These are phyloP conservation scores for Fusarium sp. DNA, from an alignment of 2,329 filamentous ascomycete genomes.

Conservation along the genomic window DNA sequence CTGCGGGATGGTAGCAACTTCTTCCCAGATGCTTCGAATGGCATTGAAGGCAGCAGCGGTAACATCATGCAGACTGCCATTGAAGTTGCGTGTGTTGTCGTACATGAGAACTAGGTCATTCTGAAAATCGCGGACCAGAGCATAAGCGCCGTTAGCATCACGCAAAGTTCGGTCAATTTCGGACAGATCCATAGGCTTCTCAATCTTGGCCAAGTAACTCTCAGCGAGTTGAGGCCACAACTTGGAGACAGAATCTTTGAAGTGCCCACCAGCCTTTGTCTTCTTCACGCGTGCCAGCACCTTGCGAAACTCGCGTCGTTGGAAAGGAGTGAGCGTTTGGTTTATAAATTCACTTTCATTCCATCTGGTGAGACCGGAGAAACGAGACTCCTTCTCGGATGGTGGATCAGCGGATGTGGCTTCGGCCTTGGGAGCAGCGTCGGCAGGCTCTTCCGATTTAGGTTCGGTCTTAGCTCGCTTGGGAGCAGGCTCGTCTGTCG, in stretches of 20 bases:
- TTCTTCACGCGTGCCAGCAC: conserved; percentile 84
- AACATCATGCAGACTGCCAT: conserved; percentile 81
- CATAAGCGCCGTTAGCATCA: conserved; percentile 70
- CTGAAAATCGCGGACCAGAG: conserved; percentile 77
- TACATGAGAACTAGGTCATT: conserved; percentile 83
- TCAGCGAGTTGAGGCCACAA: conserved; percentile 82
- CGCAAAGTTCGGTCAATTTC: conserved; percentile 87
- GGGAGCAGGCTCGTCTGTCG: conserved; percentile 72
- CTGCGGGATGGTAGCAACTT: conserved; percentile 60
- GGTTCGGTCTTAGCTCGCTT: conserved; percentile 85
- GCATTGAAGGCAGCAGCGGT: conserved; percentile 68
- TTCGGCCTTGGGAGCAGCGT: conserved; percentile 20
- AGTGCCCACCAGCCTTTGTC: conserved; percentile 82
- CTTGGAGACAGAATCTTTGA: conserved; percentile 81
- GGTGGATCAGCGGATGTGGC: conserved; percentile 45
- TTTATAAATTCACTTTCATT: conserved; percentile 59
- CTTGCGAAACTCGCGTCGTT: conserved; percentile 73
- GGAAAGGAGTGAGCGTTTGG: conserved; percentile 68
- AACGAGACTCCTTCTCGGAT: conserved; percentile 37
- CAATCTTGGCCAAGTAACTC: conserved; percentile 76
- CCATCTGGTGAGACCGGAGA: conserved; percentile 56
- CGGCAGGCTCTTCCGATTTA: conserved; percentile 56
- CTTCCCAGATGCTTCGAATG: conserved; percentile 67
- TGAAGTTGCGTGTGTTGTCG: conserved; percentile 84
- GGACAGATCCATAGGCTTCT: conserved; percentile 85